Base-by-base conservation (phyloP, 2,329 filamentous ascomycete species). In the Nannizzia gypsea region DNA sequence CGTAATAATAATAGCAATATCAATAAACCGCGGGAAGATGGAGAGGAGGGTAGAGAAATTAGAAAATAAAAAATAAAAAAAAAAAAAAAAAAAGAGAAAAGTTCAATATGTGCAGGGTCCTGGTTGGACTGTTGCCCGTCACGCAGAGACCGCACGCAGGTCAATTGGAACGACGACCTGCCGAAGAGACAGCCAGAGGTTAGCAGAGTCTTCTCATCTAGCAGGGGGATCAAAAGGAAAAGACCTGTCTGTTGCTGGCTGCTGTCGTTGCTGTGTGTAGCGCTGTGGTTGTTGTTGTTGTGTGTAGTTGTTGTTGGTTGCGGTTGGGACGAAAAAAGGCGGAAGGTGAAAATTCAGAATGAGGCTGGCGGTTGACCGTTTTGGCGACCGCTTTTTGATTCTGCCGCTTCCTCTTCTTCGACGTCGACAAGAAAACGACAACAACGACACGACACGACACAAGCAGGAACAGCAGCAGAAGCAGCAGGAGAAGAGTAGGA, bases 281-380 rank as follows among this genome's bases (percentile, higher is more conserved):
- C 13, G 38, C 6, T 40, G 38, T 44, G 44, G 3, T 2, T 3
- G 13, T 28, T 22, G 48, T 9, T 28, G 20, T 48, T 48, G 15
- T 22, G 31, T 52, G 20, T 52, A 1, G 20, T 52, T 24, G 48
- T 3, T 54, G 24, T 15, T 54, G 15, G 48, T 54, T 31, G 48
- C 6, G n/a, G 48, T 17, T 54, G 48, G 20, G 11, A 34, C 15
- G n/a, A 42, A 42, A 42, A 42, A 42, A 17, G 15, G 38, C 13
- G 38, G 13, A 26, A 20, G 34, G 52, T 36, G 38, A 57, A 44
- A 40, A 57, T 57, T 57, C 55, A 57, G 38, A 57, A 57, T 57
- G 55, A 57, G 55, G 55, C 55, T 57, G 55, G 38, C n/a, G 17
- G 11, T 46, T 24, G 44, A 9, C 44, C 20, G 20, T 48, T 26